Conservation (phyloP, 768 basidiomycete genomes). For the Hypsizygus marmoreus region DNA sequence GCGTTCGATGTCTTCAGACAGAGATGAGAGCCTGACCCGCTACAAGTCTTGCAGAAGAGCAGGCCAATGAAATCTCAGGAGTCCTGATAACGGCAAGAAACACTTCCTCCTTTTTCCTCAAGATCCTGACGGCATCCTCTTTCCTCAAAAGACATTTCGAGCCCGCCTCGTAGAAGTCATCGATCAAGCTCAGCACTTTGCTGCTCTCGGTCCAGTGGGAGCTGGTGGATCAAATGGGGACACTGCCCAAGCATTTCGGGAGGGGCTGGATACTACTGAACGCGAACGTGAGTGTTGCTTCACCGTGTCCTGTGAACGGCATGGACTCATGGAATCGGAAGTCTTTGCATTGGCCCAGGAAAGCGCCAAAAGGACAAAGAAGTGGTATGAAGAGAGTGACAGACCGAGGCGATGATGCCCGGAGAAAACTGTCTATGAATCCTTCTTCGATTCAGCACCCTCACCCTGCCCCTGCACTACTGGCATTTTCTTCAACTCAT, state of each 20-base stretch:
- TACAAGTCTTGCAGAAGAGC: conserved; percentile 72
- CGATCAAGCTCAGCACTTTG: conserved; percentile 90
- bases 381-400: conserved; percentile 82
- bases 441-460: conserved; percentile 30
- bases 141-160: conserved; percentile 62
- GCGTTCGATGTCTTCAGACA: conserved; percentile 13
- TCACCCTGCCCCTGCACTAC: conserved; percentile 9
- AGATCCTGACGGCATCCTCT: not conserved
- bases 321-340: conserved; percentile 29
- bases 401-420: conserved; percentile 49
- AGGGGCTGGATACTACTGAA: conserved; percentile 92
- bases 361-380: conserved; percentile 72
- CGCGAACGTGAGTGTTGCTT: conserved; percentile 73
- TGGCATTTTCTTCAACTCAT: conserved; percentile 52
- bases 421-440: conserved; percentile 17
- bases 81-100: conserved; percentile 65
- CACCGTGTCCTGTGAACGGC: not conserved
- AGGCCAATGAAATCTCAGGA: conserved; percentile 70
- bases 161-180: conserved; percentile 75
- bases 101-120: not conserved
- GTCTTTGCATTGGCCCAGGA: conserved; percentile 89
- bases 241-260: conserved; percentile 74
- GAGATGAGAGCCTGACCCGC: not conserved
- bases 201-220: conserved; percentile 62
- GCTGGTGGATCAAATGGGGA: conserved; percentile 55